These are phyloP conservation scores for Sphagnum fallax DNA, from an alignment of 228 moss, liverwort and hornwort genomes.

Conservation along the genomic window DNA sequence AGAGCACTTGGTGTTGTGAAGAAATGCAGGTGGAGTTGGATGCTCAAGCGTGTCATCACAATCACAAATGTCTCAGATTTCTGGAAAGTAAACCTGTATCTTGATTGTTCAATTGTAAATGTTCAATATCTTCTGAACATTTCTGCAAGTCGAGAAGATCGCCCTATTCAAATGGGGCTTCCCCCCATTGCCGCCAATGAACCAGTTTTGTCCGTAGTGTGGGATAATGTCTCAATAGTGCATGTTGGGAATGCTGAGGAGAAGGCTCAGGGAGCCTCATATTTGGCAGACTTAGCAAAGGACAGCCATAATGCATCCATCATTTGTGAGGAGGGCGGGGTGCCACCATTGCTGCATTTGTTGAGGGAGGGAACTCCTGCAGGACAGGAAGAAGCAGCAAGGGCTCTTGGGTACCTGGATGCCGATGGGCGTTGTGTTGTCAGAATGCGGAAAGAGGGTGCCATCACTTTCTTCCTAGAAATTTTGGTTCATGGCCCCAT, in stretches of 20 bases:
- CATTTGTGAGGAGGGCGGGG: conserved; percentile 39
- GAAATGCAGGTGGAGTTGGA: conserved; percentile 26
- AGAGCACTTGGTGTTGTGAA: conserved; percentile 18
- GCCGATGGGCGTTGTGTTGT: conserved; percentile 13
- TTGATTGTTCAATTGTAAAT: conserved; percentile 29
- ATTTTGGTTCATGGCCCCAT: conserved; percentile 27
- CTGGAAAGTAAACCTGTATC: conserved; percentile 14
- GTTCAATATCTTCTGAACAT: conserved; percentile 33
- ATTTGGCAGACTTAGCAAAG: conserved; percentile 24
- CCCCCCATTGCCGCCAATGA: conserved; percentile 36
- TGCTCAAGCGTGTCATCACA: conserved; percentile 33
- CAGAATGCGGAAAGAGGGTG: conserved; percentile 25
- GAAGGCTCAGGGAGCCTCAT: conserved; percentile 13
- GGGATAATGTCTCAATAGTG: conserved; percentile 30
- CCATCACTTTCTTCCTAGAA: conserved; percentile 24
- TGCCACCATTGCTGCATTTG: conserved; percentile 26
- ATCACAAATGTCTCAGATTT: conserved; percentile 30
- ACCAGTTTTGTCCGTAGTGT: conserved; percentile 29
- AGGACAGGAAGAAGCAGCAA: conserved; percentile 37
- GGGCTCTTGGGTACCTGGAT: conserved; percentile 27
- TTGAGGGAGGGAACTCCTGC: conserved; percentile 19
- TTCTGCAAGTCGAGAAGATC: conserved; percentile 30
- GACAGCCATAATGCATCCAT: conserved; percentile 29
- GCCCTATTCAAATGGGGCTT: conserved; percentile 20
- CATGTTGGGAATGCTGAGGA: conserved; percentile 19